These are phyloP conservation scores for Blastobotrys proliferans DNA, from an alignment of 1,139 yeast species.

Conservation along the genomic window DNA sequence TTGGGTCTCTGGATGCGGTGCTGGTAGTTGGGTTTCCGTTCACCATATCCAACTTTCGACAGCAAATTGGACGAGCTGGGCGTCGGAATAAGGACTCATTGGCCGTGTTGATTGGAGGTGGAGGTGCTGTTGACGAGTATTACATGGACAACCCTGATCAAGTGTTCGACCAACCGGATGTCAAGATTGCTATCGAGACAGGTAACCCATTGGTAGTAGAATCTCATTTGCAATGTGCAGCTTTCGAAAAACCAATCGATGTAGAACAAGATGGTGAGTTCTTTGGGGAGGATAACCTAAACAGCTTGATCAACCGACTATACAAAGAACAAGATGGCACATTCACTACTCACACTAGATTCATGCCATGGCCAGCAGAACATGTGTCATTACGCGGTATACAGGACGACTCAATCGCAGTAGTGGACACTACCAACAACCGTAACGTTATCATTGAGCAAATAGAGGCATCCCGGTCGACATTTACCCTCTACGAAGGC, in stretches of 20 bases:
- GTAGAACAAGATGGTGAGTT: slow-evolving; percentile 50
- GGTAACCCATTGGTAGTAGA: slow-evolving; percentile 58
- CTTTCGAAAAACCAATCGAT: slow-evolving; percentile 70
- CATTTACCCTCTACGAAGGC: slow-evolving; percentile 91
- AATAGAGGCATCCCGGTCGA: slow-evolving; percentile 83
- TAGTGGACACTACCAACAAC: slow-evolving; percentile 78
- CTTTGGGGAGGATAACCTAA: no score
- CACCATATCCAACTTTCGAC: slow-evolving; percentile 82
- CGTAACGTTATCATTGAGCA: slow-evolving; percentile 78
- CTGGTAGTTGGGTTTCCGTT: slow-evolving; percentile 88
- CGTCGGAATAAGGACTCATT: slow-evolving; percentile 47
- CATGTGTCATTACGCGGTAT: slow-evolving; percentile 69
- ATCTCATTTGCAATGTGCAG: slow-evolving; percentile 91
- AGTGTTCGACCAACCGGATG: slow-evolving; percentile 44
- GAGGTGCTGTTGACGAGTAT: slow-evolving; percentile 82
- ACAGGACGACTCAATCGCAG: slow-evolving; percentile 77
- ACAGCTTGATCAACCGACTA: no score
- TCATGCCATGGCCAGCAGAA: slow-evolving; percentile 76
- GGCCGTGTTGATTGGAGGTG: slow-evolving; percentile 79
- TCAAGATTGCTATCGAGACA: slow-evolving; percentile 47
- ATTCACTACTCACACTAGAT: slow-evolving; percentile 51
- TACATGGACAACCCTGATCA: slow-evolving; percentile 69
- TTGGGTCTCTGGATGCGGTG: slow-evolving; percentile 88
- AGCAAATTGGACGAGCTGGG: slow-evolving; percentile 62
- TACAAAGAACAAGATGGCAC: slow-evolving; percentile 7